Evolutionary conservation across 1,139 yeast species (phyloP), one percentile per base, ranked within the genome.

Genomic region (Pneumocystis jirovecii): DNA sequence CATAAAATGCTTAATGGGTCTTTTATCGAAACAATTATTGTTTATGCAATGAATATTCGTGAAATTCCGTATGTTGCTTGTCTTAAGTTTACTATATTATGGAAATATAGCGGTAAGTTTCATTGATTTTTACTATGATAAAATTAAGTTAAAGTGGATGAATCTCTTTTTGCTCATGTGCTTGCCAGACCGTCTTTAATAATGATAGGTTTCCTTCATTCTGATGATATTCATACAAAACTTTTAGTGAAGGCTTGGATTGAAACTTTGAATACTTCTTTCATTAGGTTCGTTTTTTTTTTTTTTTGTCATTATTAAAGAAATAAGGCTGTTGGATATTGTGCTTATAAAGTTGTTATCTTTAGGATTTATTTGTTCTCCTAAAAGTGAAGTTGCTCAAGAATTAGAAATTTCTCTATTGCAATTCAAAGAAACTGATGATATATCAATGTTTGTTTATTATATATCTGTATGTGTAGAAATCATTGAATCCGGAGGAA

Each of bases 61-160:
- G 61, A 39, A 31, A 60, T 29, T 60, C 1, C 44, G 12, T 31
- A 10, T 39, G 25, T 17, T 50, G 29, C 34, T 21, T 50, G 34
- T 50, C n/a, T 50, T 21, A 50, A 50, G 34, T 60, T 60, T 60
- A 10, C 19, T 25, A 29, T 31, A 31, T 60, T 60, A 42, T 60
- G 61, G 61, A 60, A 60, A 39, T 42, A 39, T 39, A 60, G 61
- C 31, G 61, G 61, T 60, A 60, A 60, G 2, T 60, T 21, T 39
- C 31, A 3, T 12, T 12, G 2, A 50, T 45, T 21, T 45, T 21
- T 50, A 50, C 25, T 50, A 25, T 50, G 17, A 25, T 50, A 50
- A 10, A 25, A 25, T 50, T 50, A 50, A 50, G 25, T 50, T 50
- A 50, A 60, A 60, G 61, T 60, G 12, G 45, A 60, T 10, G 61